Evolutionary conservation across 2,329 filamentous ascomycete species (phyloP).

Genomic region (Arthrobotrys megalospora): DNA sequence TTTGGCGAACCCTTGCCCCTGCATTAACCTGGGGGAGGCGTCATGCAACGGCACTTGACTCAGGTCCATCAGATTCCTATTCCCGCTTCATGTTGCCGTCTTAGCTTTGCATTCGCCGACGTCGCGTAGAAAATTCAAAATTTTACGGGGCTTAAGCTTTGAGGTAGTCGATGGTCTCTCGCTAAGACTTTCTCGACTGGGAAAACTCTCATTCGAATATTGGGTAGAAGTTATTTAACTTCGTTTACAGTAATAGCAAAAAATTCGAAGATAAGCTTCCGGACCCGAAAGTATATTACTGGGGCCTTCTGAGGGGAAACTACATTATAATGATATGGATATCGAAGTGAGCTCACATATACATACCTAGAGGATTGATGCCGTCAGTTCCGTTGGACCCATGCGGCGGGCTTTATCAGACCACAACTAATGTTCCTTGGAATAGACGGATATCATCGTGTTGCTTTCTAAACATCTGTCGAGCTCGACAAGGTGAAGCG

Average conservation of each 20-base stretch:
- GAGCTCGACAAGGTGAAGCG: constrained; percentile 11
- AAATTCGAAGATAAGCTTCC: no score
- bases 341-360: background rate
- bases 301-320: background rate
- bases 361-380: background rate
- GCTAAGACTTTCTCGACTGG: background rate
- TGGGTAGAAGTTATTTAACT: background rate
- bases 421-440: constrained; percentile 1
- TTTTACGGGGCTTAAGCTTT: background rate
- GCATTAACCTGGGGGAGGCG: constrained; percentile 36
- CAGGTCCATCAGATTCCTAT: constrained; percentile 19
- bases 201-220: background rate
- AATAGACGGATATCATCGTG: constrained; percentile 2
- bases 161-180: background rate
- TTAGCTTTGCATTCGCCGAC: constrained; percentile 40
- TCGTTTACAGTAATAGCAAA: background rate
- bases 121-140: background rate
- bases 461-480: background rate
- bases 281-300: no score
- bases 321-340: background rate
- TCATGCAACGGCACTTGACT: constrained; percentile 15
- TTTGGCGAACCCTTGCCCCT: constrained; percentile 52
- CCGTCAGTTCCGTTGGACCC: constrained; percentile 2
- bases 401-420: constrained; percentile 6
- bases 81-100: constrained; percentile 23